Base-by-base conservation (phyloP, 2,329 filamentous ascomycete genomes). In the Leptosphaerulina australis region DNA sequence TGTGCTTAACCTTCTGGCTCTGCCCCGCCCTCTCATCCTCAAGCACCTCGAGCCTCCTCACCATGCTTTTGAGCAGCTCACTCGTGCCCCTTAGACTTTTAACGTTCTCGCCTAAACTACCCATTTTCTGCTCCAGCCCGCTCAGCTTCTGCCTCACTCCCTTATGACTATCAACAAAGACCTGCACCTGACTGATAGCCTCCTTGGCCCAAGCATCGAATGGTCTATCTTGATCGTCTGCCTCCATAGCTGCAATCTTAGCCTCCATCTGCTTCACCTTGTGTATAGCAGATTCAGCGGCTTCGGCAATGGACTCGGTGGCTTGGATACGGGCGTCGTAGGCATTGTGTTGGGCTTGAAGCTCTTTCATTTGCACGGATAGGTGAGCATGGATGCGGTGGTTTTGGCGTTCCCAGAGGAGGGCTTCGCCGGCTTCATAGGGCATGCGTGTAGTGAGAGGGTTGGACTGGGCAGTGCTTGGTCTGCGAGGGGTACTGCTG, bases 351-450 rank as follows among this genome's bases (percentile, higher is more conserved):
- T 58, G 47, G 5, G 44, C 28, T 26, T 76, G 72, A n/a, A 76
- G 63, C 8, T 59, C 49, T 36, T 68, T 63, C 60, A 76, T 64
- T 15, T 72, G 69, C 0, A 57, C 47, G 5, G 72, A 64, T 3
- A 77, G 62, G 35, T 64, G 58, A 3, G 53, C 58, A 48, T 77
- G 67, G 34, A 76, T 67, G 20, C 68, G 64, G 50, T 73, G 71
- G 22, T 76, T 62, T 36, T 75, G 71, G 21, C 74, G 68, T 1
- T 69, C 71, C 74, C 74, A 77, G 7, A 77, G 60, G 4, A 77
- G 64, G 6, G 63, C 56, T 40, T 64, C 61, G 11, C 55, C 61
- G 2, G 61, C 55, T 25, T 53, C 50, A 22, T 62, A 60, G 8
- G 63, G 50, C 43, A 63, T 56, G 8, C 60, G 56, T 29, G 52